Evolutionary conservation across 805 yeast genomes (phyloP).

Genomic region (Millerago galiae): DNA sequence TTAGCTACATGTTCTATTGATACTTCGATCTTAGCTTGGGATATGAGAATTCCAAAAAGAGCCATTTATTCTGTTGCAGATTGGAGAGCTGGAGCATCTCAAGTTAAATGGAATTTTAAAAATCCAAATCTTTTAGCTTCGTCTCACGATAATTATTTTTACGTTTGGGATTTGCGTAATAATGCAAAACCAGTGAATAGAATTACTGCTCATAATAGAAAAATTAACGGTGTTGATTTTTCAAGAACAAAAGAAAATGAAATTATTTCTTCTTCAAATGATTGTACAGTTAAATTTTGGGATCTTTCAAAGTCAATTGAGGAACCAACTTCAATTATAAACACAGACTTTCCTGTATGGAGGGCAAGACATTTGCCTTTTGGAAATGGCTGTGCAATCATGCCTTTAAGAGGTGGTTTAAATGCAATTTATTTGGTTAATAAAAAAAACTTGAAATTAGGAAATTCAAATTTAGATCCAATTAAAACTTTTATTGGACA

Average conservation of each 20-base stretch:
- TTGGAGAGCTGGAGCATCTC: constrained; percentile 92
- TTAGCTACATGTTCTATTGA: constrained; percentile 93
- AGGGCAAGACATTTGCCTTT: constrained; percentile 86
- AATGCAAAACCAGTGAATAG: constrained; percentile 70
- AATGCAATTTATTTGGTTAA: constrained; percentile 35
- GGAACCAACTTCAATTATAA: constrained; percentile 51
- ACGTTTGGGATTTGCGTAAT: constrained; percentile 83
- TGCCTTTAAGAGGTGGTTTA: constrained; percentile 86
- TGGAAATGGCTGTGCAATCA: constrained; percentile 80
- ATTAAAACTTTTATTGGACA: constrained; percentile 71
- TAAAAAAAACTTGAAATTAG: constrained; percentile 16
- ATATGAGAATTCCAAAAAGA: constrained; percentile 67
- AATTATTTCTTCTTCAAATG: constrained; percentile 81
- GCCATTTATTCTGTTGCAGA: constrained; percentile 83
- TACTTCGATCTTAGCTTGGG: constrained; percentile 86
- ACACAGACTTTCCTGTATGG: constrained; percentile 80
- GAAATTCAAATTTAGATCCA: constrained; percentile 40
- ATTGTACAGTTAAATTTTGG: constrained; percentile 81
- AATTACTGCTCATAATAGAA: constrained; percentile 72
- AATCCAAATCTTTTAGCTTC: constrained; percentile 78
- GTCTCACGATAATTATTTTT: constrained; percentile 74
- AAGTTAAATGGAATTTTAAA: constrained; percentile 85
- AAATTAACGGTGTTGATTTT: constrained; percentile 87
- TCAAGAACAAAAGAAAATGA: constrained; percentile 51
- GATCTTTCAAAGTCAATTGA: constrained; percentile 39